Evolutionary conservation across 352 stramenopile species (phyloP).

Genomic region (Phytophthora niederhauseri): DNA sequence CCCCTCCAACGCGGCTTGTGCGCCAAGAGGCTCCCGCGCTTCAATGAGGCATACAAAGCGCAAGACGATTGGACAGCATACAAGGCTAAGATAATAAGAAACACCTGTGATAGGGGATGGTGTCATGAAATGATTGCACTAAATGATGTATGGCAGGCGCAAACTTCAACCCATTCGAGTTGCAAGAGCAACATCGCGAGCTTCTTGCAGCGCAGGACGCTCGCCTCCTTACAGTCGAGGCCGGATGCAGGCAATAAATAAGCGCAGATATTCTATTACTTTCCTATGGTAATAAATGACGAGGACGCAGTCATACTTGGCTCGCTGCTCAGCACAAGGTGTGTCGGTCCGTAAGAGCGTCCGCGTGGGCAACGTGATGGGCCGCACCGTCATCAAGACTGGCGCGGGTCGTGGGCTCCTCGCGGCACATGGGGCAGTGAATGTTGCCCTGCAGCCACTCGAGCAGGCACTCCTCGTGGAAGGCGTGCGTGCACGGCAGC

Average conservation of each 20-base stretch:
- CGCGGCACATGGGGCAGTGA: conserved; percentile 88
- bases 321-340: conserved; percentile 10
- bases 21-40: conserved; percentile 33
- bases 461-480: conserved; percentile 89
- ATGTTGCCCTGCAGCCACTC: conserved; percentile 85
- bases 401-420: conserved; percentile 47
- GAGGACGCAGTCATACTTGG: neutral
- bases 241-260: conserved; percentile 16
- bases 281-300: conserved; percentile 37
- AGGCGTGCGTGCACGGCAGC: conserved; percentile 82
- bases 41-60: conserved; percentile 29
- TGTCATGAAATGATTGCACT: conserved; percentile 4
- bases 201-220: neutral
- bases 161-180: neutral
- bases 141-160: conserved; percentile 3
- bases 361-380: conserved; percentile 6
- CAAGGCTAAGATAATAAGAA: conserved; percentile 19
- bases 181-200: neutral
- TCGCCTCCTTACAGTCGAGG: neutral
- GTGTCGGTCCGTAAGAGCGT: conserved; percentile 18
- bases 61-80: conserved; percentile 24
- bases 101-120: neutral
- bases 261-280: conserved; percentile 33
- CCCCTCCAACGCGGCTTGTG: conserved; percentile 35
- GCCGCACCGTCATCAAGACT: conserved; percentile 17